phyloP scores from a whole-genome alignment of 345 rosid genomes.

The Psidium guajava region DNA sequence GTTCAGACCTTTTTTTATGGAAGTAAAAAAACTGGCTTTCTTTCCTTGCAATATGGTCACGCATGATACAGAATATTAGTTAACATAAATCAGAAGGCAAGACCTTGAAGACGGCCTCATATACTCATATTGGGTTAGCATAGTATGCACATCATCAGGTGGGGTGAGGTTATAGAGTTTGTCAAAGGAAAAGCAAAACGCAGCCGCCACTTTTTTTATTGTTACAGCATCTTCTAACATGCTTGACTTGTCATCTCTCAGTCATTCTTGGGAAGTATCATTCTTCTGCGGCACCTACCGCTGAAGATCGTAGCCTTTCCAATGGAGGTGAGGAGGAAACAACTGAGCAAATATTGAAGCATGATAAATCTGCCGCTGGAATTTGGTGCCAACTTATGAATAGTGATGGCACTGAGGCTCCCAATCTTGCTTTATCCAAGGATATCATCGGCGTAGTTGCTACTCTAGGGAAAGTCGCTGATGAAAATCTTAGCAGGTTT shows the following conservation, averaged over 20 bases:
- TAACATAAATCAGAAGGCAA: background rate
- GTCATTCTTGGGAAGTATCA: constrained; percentile 53
- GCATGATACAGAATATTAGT: background rate
- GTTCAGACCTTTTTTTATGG: background rate
- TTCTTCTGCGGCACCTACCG: constrained; percentile 16
- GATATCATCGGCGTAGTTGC: constrained; percentile 76
- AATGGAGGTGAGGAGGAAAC: constrained; percentile 50
- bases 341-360: constrained; percentile 39
- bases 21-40: background rate
- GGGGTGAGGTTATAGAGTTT: background rate
- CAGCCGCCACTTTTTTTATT: background rate
- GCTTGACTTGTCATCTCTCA: constrained; percentile 17
- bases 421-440: constrained; percentile 26
- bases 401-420: constrained; percentile 27
- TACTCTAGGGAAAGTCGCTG: constrained; percentile 65
- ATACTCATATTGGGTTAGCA: background rate
- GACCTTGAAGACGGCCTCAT: background rate
- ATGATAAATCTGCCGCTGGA: constrained; percentile 65
- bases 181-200: background rate
- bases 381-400: constrained; percentile 44
- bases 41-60: background rate
- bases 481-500: constrained; percentile 73
- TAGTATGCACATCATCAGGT: background rate
- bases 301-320: constrained; percentile 14
- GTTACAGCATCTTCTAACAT: background rate